A percentile compares a stretch with the other conserved stretches of the same genome.
Conservation (phyloP, 257 asterid species). For the Solanum chiquidenum region DNA sequence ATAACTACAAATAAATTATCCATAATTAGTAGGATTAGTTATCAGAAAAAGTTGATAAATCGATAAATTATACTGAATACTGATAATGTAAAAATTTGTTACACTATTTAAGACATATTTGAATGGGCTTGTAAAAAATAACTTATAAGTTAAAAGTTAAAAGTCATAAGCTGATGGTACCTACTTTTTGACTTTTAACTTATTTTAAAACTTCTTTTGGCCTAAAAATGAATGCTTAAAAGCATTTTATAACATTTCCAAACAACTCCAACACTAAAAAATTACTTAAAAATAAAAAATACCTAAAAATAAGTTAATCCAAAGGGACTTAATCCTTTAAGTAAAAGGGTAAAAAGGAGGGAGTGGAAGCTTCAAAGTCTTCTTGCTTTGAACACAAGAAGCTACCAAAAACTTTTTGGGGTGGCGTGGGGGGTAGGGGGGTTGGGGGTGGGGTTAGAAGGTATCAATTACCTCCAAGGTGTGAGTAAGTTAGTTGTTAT, state of each 20-base stretch:
- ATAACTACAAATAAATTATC: neutral
- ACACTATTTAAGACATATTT: neutral
- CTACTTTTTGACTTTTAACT: neutral
- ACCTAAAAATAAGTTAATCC: too few species aligned
- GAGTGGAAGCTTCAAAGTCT: conserved; percentile 17
- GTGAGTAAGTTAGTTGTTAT: conserved; percentile 18
- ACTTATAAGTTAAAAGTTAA: too few species aligned
- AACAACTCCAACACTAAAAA: neutral
- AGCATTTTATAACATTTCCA: neutral
- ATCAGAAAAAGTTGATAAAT: neutral
- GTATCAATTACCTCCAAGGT: conserved; percentile 20
- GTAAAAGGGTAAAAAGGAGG: neutral
- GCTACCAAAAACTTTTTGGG: conserved; percentile 26
- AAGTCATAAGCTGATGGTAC: neutral
- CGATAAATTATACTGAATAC: neutral
- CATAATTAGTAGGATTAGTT: neutral
- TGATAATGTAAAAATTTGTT: neutral
- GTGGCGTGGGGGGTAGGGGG: neutral
- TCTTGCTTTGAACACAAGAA: conserved; percentile 40
- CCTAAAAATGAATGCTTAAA: neutral
- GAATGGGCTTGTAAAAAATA: neutral
- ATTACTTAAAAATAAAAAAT: too few species aligned
- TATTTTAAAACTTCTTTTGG: too few species aligned
- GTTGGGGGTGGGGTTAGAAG: neutral
- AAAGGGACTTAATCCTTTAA: neutral